Conservation (phyloP, 257 asterid species). For the Cordia subcordata region DNA sequence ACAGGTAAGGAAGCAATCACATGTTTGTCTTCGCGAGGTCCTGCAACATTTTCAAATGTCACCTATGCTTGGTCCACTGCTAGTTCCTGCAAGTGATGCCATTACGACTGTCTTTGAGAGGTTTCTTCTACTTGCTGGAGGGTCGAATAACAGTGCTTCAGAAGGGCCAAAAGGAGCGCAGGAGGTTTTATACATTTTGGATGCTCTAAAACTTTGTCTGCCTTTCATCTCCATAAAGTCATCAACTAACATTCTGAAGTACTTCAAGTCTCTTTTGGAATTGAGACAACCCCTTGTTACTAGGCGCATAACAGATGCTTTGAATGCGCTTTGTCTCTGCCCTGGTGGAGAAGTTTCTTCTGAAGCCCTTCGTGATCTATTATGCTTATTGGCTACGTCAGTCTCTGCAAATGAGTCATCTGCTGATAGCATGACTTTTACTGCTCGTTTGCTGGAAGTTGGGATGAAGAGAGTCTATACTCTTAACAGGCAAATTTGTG, state of each 20-base stretch:
- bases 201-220: conserved; percentile 66
- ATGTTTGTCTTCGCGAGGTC: conserved; percentile 53
- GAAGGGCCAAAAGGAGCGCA: conserved; percentile 76
- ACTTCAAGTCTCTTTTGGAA: conserved; percentile 70
- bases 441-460: conserved; percentile 74
- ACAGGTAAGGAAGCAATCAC: conserved; percentile 79
- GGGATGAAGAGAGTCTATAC: conserved; percentile 76
- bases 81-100: conserved; percentile 75
- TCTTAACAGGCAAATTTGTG: conserved; percentile 64
- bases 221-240: conserved; percentile 72
- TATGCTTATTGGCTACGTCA: conserved; percentile 65
- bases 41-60: conserved; percentile 43
- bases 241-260: conserved; percentile 51
- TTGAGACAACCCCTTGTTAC: conserved; percentile 64
- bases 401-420: conserved; percentile 53
- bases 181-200: conserved; percentile 72
- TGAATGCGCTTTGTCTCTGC: conserved; percentile 60
- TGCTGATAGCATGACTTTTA: conserved; percentile 76
- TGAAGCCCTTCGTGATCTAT: conserved; percentile 61
- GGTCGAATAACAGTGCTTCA: conserved; percentile 49
- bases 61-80: conserved; percentile 34
- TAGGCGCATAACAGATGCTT: conserved; percentile 60
- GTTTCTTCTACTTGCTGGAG: conserved; percentile 82
- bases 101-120: conserved; percentile 62
- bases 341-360: conserved; percentile 60